Evolutionary conservation across 495 filamentous ascomycete genomes (phyloP).

Genomic region (Elaphomyces granulatus): DNA sequence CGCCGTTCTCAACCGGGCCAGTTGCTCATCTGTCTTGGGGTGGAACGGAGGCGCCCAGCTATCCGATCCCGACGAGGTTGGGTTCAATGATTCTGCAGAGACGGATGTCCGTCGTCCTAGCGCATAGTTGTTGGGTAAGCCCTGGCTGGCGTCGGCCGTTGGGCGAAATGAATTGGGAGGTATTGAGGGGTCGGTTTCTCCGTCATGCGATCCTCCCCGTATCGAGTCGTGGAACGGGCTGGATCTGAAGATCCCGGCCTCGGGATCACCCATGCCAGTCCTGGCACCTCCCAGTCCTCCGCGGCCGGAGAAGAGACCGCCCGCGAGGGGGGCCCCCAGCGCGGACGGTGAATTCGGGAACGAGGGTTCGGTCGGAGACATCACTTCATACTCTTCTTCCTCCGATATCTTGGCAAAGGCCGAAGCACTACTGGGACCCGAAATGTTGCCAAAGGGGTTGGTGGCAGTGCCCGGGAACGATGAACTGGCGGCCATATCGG

Average conservation of each 20-base stretch:
- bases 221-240: constrained; percentile 24
- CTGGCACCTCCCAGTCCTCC: constrained; percentile 12
- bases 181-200: constrained; percentile 15
- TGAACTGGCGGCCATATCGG: constrained; percentile 36
- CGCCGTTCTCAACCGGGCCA: constrained; percentile 61
- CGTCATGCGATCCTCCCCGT: constrained; percentile 14
- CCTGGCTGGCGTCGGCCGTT: constrained; percentile 34
- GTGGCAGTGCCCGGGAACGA: constrained; percentile 42
- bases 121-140: constrained; percentile 86
- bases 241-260: constrained; percentile 18
- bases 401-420: constrained; percentile 38
- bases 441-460: constrained; percentile 38
- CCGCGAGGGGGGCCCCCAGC: constrained; percentile 3
- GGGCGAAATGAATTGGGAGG: constrained; percentile 21
- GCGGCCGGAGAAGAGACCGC: constrained; percentile 18
- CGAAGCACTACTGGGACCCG: constrained; percentile 15
- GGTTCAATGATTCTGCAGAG: constrained; percentile 90
- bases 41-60: constrained; percentile 85
- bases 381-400: constrained; percentile 50
- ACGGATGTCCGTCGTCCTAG: constrained; percentile 89
- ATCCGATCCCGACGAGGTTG: constrained; percentile 62
- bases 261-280: constrained; percentile 7
- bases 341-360: constrained; percentile 21
- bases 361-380: constrained; percentile 44
- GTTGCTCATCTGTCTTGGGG: constrained; percentile 67